A percentile compares a stretch with the other conserved stretches of the same genome.
phyloP scores from a whole-genome alignment of 139 green algal species.

The Asterochloris erici region DNA sequence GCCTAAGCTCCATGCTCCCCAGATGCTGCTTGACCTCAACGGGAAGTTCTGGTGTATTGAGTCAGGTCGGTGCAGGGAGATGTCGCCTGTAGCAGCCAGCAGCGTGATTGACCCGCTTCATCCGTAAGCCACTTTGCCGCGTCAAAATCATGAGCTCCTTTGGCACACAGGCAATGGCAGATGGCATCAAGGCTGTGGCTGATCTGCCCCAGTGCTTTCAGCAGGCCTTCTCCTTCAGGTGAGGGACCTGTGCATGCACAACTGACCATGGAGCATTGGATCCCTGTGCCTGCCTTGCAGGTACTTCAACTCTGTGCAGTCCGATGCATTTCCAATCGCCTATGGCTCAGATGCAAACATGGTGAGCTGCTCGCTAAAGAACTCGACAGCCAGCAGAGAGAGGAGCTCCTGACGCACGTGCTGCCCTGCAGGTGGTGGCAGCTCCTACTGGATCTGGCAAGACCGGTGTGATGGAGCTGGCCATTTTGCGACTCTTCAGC shows the following conservation, averaged over 20 bases:
- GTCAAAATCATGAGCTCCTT: too few species aligned
- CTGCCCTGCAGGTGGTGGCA: conserved; percentile 57
- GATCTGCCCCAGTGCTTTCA: background rate
- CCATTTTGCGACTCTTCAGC: conserved; percentile 68
- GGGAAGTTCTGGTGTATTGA: too few species aligned
- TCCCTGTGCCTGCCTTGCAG: conserved; percentile 31
- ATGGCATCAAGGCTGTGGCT: background rate
- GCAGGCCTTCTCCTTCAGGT: conserved; percentile 19
- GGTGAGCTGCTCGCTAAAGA: conserved; percentile 34
- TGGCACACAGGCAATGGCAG: too few species aligned
- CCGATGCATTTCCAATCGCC: conserved; percentile 72
- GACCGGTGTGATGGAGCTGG: conserved; percentile 92
- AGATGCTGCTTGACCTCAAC: too few species aligned
- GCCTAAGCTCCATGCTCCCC: background rate
- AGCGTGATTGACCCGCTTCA: too few species aligned
- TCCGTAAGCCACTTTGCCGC: too few species aligned
- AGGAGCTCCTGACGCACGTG: background rate
- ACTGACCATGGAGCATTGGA: background rate
- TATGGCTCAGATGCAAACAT: conserved; percentile 61
- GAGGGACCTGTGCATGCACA: background rate
- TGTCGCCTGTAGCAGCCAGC: too few species aligned
- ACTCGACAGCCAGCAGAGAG: background rate
- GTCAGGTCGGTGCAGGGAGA: too few species aligned
- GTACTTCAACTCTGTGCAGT: conserved; percentile 95
- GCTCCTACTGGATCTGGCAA: conserved; percentile 90